Evolutionary conservation across 2,329 filamentous ascomycete species (phyloP), one percentile per base, ranked within the genome.

Genomic region (Alternaria solani): DNA sequence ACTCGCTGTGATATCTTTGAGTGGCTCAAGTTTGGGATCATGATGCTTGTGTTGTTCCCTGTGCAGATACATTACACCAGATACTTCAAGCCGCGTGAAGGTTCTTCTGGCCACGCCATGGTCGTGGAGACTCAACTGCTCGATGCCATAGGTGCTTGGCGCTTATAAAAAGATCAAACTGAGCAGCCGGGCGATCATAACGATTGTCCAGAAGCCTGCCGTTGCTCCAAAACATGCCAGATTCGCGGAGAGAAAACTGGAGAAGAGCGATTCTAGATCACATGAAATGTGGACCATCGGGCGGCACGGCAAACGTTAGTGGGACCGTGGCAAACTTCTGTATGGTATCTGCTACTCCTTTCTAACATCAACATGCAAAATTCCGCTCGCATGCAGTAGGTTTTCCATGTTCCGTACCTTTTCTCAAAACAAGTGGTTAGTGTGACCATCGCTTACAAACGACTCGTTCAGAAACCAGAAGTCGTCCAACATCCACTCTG

Each of bases 51-150:
- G 47, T 69, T 68, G 12, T 58, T 47, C 16, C 67, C 66, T 14
- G 63, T 66, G 67, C 75, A 78, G 59, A 78, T 67, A 59, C 74
- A 78, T 44, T 72, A 61, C 23, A 38, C 46, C 28, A 57, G 28
- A 20, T 9, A 26, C 12, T 5, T 2, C 25, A 38, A 36, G 23
- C 20, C 39, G 18, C 25, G 7, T 11, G 20, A 43, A 57, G 28
- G 38, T 41, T 36, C 44, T 26, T 18, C 11, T n/a, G 28, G n/a
- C 54, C 38, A 56, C 14, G 28, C 48, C 11, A 18, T 14, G 12
- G 46, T 11, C 8, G 12, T 32, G 46, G 54, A 51, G 16, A n/a
- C 26, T 7, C 9, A 4, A 12, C 38, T 11, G 34, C 7, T 9
- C n/a, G 28, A 42, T 7, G 16, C 28, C 20, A 56, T 57, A 11